These are phyloP conservation scores for Syzygium syzygioides DNA, from an alignment of 441 rosid genomes.

Conservation along the genomic window DNA sequence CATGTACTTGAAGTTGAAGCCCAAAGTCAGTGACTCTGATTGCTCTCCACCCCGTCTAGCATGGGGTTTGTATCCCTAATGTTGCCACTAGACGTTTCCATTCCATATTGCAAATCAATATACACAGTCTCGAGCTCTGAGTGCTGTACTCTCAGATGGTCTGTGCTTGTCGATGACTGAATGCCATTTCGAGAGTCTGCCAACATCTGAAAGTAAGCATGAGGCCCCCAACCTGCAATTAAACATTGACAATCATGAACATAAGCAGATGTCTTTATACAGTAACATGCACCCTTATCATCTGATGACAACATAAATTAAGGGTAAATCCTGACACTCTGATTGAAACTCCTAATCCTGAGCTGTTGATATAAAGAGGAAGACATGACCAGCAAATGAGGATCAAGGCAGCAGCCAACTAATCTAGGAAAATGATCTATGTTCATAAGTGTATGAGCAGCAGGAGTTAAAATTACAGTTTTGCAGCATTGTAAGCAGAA, in stretches of 20 bases:
- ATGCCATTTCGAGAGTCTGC: conserved; percentile 42
- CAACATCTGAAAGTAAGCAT: conserved; percentile 82
- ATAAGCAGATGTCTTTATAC: not conserved
- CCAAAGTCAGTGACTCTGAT: conserved; percentile 8
- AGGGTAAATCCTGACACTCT: not conserved
- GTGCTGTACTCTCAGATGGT: conserved; percentile 22
- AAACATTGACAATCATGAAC: not conserved
- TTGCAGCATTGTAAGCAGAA: not conserved
- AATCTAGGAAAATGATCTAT: not conserved
- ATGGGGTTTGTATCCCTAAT: conserved; percentile 35
- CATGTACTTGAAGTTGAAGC: not conserved
- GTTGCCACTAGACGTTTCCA: conserved; percentile 21
- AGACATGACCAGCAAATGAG: not conserved
- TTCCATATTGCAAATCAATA: conserved; percentile 36
- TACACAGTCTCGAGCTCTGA: conserved; percentile 47
- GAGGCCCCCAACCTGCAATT: conserved; percentile 93
- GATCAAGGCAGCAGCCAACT: not conserved
- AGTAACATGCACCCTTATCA: not conserved
- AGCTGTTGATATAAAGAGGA: not conserved
- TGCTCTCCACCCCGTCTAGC: conserved; percentile 15
- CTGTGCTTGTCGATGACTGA: conserved; percentile 19
- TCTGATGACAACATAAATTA: not conserved
- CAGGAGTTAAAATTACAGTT: not conserved
- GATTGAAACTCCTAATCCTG: not conserved
- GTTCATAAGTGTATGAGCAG: not conserved